A percentile compares a stretch with the other conserved stretches of the same genome.
phyloP scores from a whole-genome alignment of 495 filamentous ascomycete genomes.

The Penicillium tannophilum region DNA sequence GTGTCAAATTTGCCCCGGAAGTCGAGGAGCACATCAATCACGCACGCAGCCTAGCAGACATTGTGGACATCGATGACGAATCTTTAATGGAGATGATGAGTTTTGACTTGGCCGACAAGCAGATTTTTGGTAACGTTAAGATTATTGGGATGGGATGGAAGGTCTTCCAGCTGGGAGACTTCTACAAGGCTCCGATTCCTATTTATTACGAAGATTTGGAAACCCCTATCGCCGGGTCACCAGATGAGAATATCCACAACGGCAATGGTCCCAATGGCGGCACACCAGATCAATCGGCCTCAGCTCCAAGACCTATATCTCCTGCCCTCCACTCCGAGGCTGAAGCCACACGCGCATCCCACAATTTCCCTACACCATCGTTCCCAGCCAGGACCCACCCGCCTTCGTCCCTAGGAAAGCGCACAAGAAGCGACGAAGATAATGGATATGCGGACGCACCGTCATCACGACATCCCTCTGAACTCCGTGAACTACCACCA shows the following conservation, averaged over 20 bases:
- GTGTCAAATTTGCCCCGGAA: constrained; percentile 5
- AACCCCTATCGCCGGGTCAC: constrained; percentile 11
- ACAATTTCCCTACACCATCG: background rate
- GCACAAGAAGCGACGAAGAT: constrained; percentile 25
- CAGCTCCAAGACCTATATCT: background rate
- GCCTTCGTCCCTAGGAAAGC: constrained; percentile 33
- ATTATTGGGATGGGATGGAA: constrained; percentile 46
- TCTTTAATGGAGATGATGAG: constrained; percentile 36
- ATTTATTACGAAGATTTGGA: constrained; percentile 8
- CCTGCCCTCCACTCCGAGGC: background rate
- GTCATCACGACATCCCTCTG: background rate
- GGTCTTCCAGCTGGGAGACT: constrained; percentile 38
- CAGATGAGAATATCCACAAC: constrained; percentile 1
- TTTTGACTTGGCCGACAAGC: constrained; percentile 36
- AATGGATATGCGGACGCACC: background rate
- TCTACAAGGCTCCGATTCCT: constrained; percentile 33
- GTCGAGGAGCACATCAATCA: constrained; percentile 18
- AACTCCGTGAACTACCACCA: background rate
- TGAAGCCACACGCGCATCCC: background rate
- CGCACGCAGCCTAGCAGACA: constrained; percentile 31
- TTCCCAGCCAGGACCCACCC: background rate
- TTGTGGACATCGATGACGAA: constrained; percentile 44
- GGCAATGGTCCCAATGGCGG: background rate
- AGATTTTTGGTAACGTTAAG: constrained; percentile 38
- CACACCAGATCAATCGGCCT: background rate